These are phyloP conservation scores for Flaveria brownii DNA, from an alignment of 129 eudicot species.

Conservation along the genomic window DNA sequence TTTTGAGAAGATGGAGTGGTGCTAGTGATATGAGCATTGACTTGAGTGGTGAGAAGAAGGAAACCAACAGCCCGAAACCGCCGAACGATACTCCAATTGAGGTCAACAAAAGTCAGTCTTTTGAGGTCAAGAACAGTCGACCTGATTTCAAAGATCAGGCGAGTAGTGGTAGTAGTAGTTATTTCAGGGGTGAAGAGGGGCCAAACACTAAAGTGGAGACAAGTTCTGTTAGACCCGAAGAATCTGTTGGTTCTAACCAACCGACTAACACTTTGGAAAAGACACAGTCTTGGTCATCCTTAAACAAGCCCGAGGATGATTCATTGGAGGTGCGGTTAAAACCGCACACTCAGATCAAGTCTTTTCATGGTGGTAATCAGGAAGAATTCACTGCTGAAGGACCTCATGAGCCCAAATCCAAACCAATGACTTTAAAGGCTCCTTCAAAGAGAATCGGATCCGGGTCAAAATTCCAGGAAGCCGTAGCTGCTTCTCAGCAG, in stretches of 20 bases:
- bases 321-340: slow-evolving; percentile 35
- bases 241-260: slow-evolving; percentile 44
- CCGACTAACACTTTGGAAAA: slow-evolving; percentile 34
- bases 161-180: neutral
- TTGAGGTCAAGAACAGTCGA: slow-evolving; percentile 20
- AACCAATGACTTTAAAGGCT: slow-evolving; percentile 31
- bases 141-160: slow-evolving; percentile 28
- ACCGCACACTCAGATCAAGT: slow-evolving; percentile 38
- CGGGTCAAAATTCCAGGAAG: slow-evolving; percentile 48
- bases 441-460: slow-evolving; percentile 41
- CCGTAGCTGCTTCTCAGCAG: slow-evolving; percentile 39
- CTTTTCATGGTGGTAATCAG: slow-evolving; percentile 38
- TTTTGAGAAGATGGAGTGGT: slow-evolving; percentile 98
- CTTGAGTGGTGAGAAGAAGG: slow-evolving; percentile 73
- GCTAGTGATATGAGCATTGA: slow-evolving; percentile 98
- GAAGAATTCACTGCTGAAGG: slow-evolving; percentile 37
- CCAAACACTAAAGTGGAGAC: slow-evolving; percentile 23
- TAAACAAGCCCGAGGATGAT: slow-evolving; percentile 41
- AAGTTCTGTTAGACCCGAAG: slow-evolving; percentile 36
- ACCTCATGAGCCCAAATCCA: slow-evolving; percentile 30
- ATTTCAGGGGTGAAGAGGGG: slow-evolving; percentile 17
- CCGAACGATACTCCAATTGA: slow-evolving; percentile 29
- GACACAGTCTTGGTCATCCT: slow-evolving; percentile 49
- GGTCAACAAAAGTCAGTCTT: slow-evolving; percentile 25
- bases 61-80: slow-evolving; percentile 62